phyloP scores from a whole-genome alignment of 2,329 filamentous ascomycete species.

The Claviceps spartinae region DNA sequence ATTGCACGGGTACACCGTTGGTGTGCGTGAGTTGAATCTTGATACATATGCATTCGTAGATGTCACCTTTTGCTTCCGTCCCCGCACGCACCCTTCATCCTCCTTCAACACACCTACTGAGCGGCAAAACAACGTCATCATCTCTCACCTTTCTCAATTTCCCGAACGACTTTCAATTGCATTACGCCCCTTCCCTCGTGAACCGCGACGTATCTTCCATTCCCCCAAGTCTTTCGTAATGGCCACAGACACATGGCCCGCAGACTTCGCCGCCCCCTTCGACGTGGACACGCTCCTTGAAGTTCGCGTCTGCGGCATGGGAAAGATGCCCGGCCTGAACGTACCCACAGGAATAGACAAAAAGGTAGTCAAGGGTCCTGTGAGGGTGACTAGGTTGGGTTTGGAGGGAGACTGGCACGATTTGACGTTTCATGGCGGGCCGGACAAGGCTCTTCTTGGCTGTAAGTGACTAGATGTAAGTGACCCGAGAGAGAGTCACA shows the following conservation, averaged over 20 bases:
- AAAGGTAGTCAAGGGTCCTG: conserved; percentile 24
- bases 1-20: no score
- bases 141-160: neutral
- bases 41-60: no score
- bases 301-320: conserved; percentile 43
- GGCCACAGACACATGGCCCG: conserved; percentile 1
- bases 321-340: conserved; percentile 35
- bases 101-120: no score
- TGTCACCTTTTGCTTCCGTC: no score
- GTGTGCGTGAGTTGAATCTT: no score
- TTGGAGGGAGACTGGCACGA: conserved; percentile 49
- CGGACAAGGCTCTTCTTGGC: conserved; percentile 49
- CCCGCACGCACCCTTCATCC: no score
- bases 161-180: neutral
- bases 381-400: conserved; percentile 34
- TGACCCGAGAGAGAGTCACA: no score
- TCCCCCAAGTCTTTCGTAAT: neutral
- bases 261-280: conserved; percentile 27
- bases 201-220: neutral
- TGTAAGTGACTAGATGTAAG: conserved; percentile 24
- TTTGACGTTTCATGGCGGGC: conserved; percentile 45
- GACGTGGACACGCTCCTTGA: conserved; percentile 38
- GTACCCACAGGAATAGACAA: conserved; percentile 47
- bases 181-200: neutral
- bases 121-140: no score